Base-by-base conservation (phyloP, 805 yeast species). In the Starmerella geochares region DNA sequence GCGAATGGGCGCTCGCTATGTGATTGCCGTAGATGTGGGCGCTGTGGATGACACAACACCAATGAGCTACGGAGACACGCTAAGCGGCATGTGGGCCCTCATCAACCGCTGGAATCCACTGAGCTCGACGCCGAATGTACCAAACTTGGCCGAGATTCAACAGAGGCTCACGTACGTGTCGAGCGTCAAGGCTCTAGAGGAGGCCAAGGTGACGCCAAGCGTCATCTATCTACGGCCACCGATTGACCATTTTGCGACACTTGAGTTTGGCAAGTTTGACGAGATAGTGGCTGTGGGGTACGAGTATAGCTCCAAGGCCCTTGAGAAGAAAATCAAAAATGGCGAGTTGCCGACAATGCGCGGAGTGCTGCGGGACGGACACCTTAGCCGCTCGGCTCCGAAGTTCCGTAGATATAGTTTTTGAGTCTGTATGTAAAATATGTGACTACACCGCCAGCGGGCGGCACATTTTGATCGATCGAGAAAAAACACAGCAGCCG, bases 11-110 rank as follows among this genome's bases (percentile, higher is more conserved):
- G 95, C 95, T 2, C 79, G 80, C 50, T 75, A 81, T 35, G 79
- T 90, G 16, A 78, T 92, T 62, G 97, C 98, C 0, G 88, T 87
- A 14, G 98, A 90, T 66, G 98, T 90, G 33, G 98, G 98, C 0
- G 83, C 96, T 1, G 83, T 81, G 3, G 97, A 92, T 63, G 97
- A 88, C 59, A 74, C 90, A 46, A 80, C 94, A 0, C 90, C 92
- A 4, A 79, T 86, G 88, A 71, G 73, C 38, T 92, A 86, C 64
- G 97, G 98, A 2, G 97, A 90, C 62, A 81, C 96, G 0, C 69
- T 92, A 45, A 83, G 92, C 51, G 98, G 98, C 1, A 71, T 81
- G 33, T 88, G 97, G 96, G 95, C 86, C 7, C 60, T 92, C 5
- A 65, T 86, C 50, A 87, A 87, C 65, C 72, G 94, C 44, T 78